phyloP scores from a whole-genome alignment of 805 yeast genomes.

The Lipomyces mesembrius region DNA sequence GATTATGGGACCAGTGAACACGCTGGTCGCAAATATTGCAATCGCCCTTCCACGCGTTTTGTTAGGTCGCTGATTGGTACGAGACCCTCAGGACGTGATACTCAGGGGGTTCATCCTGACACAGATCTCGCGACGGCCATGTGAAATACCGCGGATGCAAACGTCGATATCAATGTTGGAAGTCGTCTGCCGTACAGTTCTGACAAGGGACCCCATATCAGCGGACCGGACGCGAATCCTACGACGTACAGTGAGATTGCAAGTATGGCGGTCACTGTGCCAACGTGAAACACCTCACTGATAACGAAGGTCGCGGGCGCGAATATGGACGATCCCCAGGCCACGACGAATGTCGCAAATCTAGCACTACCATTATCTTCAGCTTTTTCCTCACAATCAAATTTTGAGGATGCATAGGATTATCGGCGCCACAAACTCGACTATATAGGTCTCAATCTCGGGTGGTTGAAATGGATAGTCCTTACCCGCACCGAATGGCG shows the following conservation, averaged over 20 bases:
- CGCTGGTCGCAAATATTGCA: constrained; percentile 65
- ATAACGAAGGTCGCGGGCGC: constrained; percentile 59
- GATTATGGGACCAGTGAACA: constrained; percentile 72
- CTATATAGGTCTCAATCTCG: constrained; percentile 54
- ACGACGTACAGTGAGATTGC: constrained; percentile 77
- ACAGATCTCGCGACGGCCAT: constrained; percentile 35
- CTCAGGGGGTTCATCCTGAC: no score
- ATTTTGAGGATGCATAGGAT: constrained; percentile 80
- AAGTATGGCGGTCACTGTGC: constrained; percentile 67
- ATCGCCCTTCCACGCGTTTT: constrained; percentile 72
- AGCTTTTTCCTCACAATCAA: constrained; percentile 63
- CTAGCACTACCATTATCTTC: constrained; percentile 52
- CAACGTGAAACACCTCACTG: constrained; percentile 59
- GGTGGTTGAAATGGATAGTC: constrained; percentile 13
- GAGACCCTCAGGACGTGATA: no score
- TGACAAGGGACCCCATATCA: constrained; percentile 76
- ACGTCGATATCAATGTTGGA: constrained; percentile 60
- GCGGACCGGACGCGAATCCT: constrained; percentile 86
- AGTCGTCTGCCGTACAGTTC: constrained; percentile 71
- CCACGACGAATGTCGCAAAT: constrained; percentile 54
- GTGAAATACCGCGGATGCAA: constrained; percentile 52
- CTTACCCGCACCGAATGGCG: constrained; percentile 18
- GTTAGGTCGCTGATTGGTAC: no score
- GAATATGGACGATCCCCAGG: constrained; percentile 82
- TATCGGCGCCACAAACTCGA: constrained; percentile 75